Evolutionary conservation across 768 basidiomycete genomes (phyloP), one percentile per base, ranked within the genome.

Genomic region (Russula lepida): DNA sequence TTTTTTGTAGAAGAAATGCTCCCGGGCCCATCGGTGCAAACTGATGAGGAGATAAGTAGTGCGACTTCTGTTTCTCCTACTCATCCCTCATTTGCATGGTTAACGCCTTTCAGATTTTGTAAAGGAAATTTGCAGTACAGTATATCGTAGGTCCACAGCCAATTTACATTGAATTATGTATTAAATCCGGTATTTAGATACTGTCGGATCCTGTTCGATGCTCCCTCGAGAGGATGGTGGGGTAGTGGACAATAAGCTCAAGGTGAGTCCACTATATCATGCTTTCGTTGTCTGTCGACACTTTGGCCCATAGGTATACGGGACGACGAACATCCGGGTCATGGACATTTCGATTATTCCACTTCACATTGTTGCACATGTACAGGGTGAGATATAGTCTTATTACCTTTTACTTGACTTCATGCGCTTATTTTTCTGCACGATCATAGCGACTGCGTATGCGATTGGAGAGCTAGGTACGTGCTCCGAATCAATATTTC

Each of bases 321-420:
- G 67, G 4, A 71, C 71, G n/a, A 56, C 49, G 48, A 72, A 72
- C 48, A n/a, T 72, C 11, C 62, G 72, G 7, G 68, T 73, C 23
- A 69, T 70, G 6, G 72, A 72, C 59, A 35, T 69, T 21, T 68
- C 68, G 7, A 64, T 72, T 17, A 37, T 72, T 25, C 72, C 72
- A 3, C 58, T 71, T n/a, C 69, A 71, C 46, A 44, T 71, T n/a
- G 62, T 55, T 6, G 67, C 64, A 21, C 70, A 71, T 37, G 59
- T 46, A n/a, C 63, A 67, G 25, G 50, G 67, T 67, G n/a, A n/a
- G n/a, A n/a, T n/a, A n/a, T n/a, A n/a, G n/a, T n/a, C n/a, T n/a
- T n/a, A n/a, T n/a, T n/a, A n/a, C n/a, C n/a, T n/a, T n/a, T n/a
- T n/a, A n/a, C n/a, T n/a, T n/a, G n/a, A n/a, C n/a, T n/a, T n/a